phyloP scores from a whole-genome alignment of 2,329 filamentous ascomycete genomes.

The Pyrenochaeta sp. region DNA sequence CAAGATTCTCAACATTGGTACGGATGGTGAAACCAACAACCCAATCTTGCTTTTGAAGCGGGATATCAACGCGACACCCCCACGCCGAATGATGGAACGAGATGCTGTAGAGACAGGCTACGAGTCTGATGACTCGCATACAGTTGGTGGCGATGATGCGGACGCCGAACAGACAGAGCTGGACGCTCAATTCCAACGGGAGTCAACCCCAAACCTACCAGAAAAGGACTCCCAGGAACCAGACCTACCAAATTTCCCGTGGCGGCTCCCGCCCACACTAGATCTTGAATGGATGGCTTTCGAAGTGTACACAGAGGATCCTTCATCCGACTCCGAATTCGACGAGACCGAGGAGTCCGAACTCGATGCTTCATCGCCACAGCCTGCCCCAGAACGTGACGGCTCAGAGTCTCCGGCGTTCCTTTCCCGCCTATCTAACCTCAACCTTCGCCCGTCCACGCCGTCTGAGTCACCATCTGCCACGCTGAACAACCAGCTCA shows the following conservation, averaged over 20 bases:
- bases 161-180: conserved; percentile 55
- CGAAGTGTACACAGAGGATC: conserved; percentile 77
- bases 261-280: conserved; percentile 75
- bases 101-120: conserved; percentile 33
- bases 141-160: conserved; percentile 37
- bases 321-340: conserved; percentile 65
- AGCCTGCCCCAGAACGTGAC: conserved; percentile 19
- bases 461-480: conserved; percentile 24
- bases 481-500: conserved; percentile 33
- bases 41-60: conserved; percentile 79
- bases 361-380: conserved; percentile 17
- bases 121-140: conserved; percentile 50
- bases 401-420: conserved; percentile 54
- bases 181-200: conserved; percentile 55
- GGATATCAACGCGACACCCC: conserved; percentile 70
- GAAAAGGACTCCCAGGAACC: conserved; percentile 16
- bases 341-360: conserved; percentile 42
- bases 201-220: conserved; percentile 44
- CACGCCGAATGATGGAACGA: conserved; percentile 65
- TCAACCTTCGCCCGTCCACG: conserved; percentile 52
- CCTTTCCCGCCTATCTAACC: conserved; percentile 54
- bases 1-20: conserved; percentile 84
- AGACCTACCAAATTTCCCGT: conserved; percentile 50
- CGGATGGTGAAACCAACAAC: conserved; percentile 72
- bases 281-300: conserved; percentile 93